Percentiles rank a stretch among this genome's conserved stretches.
Evolutionary conservation across 2,329 filamentous ascomycete genomes (phyloP).

Genomic region (Pseudonectria foliicola): DNA sequence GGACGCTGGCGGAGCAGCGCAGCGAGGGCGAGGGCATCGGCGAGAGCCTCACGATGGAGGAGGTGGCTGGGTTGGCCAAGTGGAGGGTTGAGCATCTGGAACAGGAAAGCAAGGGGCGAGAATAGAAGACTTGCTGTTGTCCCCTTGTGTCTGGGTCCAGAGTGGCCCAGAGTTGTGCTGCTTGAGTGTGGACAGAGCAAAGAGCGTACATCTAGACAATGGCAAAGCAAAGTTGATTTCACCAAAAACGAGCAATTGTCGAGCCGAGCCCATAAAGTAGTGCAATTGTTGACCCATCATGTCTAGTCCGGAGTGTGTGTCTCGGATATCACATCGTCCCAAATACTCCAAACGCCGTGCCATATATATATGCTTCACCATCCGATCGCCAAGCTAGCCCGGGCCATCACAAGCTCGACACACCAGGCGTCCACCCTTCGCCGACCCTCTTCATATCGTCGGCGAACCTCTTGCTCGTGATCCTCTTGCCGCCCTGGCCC

Average conservation of each 20-base stretch:
- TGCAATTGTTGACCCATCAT: no score
- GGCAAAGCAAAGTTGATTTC: no score
- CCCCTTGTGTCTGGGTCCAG: no score
- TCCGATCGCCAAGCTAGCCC: neutral
- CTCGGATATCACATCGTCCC: constrained; percentile 16
- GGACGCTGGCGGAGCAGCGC: constrained; percentile 1
- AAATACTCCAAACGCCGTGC: constrained; percentile 22
- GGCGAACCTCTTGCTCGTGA: constrained; percentile 73
- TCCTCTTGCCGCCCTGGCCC: constrained; percentile 56
- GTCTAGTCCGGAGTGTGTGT: constrained; percentile 1
- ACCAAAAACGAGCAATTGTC: neutral
- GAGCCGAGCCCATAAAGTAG: neutral
- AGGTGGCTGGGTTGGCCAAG: constrained; percentile 32
- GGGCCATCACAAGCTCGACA: constrained; percentile 47
- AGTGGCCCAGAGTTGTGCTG: no score
- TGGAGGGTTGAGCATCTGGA: constrained; percentile 30
- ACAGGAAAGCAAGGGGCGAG: constrained; percentile 13
- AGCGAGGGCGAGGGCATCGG: constrained; percentile 25
- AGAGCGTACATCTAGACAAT: no score
- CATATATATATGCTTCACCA: constrained; percentile 13
- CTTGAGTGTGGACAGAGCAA: no score
- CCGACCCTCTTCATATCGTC: constrained; percentile 81
- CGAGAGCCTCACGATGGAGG: constrained; percentile 28
- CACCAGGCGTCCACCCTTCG: constrained; percentile 72
- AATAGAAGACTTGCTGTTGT: no score